Conservation (phyloP, 805 yeast genomes). For the Saccharomycopsis selenospora region DNA sequence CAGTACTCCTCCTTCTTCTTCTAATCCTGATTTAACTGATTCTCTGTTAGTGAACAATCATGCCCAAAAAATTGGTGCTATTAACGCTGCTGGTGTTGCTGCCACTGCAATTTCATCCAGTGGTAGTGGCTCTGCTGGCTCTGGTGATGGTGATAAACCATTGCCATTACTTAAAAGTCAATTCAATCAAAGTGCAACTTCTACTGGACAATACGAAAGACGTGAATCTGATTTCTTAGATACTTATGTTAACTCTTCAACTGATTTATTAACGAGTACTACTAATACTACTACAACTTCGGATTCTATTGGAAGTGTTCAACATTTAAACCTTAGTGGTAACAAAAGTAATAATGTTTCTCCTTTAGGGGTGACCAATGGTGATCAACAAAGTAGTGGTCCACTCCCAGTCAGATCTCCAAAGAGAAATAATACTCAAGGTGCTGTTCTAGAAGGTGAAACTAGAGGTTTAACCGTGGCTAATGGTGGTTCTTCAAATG, state of each 20-base stretch:
- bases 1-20: conserved; percentile 16
- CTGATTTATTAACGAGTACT: conserved; percentile 19
- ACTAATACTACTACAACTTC: too few relatives aligned
- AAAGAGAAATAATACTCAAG: background rate
- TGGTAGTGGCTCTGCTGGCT: background rate
- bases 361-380: conserved; percentile 5
- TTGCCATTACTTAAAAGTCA: conserved; percentile 29
- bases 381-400: conserved; percentile 17
- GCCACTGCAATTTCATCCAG: conserved; percentile 9
- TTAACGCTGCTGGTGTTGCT: conserved; percentile 12
- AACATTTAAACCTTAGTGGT: too few relatives aligned
- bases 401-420: conserved; percentile 15
- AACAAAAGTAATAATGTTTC: background rate
- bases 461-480: background rate
- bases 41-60: background rate
- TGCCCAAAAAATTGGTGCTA: conserved; percentile 5
- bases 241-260: conserved; percentile 22
- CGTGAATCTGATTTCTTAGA: conserved; percentile 26
- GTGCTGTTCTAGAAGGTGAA: too few relatives aligned
- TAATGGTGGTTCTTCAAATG: background rate
- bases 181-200: conserved; percentile 22
- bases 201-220: conserved; percentile 19
- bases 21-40: background rate
- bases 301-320: too few relatives aligned
- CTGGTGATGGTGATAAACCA: too few relatives aligned